Percentiles rank a stretch among this genome's conserved stretches.
phyloP scores from a whole-genome alignment of 805 yeast genomes.

The Brettanomyces naardenensis region DNA sequence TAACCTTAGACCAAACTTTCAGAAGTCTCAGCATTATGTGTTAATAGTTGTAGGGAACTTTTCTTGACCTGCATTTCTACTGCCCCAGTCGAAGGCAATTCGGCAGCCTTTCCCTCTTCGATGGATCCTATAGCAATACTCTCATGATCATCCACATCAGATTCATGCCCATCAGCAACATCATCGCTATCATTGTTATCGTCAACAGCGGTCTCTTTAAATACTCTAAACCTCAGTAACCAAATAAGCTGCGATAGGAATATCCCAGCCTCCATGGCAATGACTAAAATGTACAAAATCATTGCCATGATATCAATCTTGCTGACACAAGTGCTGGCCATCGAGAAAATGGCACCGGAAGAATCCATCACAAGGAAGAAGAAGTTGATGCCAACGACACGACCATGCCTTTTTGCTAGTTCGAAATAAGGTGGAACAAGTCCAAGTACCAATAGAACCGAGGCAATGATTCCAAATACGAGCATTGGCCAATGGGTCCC shows the following conservation, averaged over 20 bases:
- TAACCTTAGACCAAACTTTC: too few species aligned
- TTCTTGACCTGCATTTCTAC: too few species aligned
- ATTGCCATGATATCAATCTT: slow-evolving; percentile 71
- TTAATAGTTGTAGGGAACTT: too few species aligned
- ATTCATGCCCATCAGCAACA: too few species aligned
- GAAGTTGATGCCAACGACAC: slow-evolving; percentile 86
- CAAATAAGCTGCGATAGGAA: slow-evolving; percentile 65
- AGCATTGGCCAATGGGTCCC: slow-evolving; percentile 65
- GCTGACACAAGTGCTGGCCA: slow-evolving; percentile 51
- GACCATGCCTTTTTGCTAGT: slow-evolving; percentile 67
- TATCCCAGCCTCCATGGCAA: slow-evolving; percentile 73
- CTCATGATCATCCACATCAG: too few species aligned
- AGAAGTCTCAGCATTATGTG: too few species aligned
- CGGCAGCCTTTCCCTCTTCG: too few species aligned
- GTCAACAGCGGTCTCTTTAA: too few species aligned
- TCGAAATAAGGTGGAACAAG: slow-evolving; percentile 87
- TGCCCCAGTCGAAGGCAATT: too few species aligned
- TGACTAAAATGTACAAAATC: slow-evolving; percentile 64
- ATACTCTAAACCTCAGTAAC: slow-evolving; percentile 39
- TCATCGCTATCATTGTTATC: too few species aligned
- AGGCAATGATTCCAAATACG: slow-evolving; percentile 74
- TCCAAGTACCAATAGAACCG: slow-evolving; percentile 68
- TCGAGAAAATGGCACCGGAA: slow-evolving; percentile 71
- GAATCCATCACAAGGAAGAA: slow-evolving; percentile 69
- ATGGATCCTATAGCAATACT: too few species aligned